These are phyloP conservation scores for Pinus tabuliformis DNA, from an alignment of 75 land plant species.

Conservation along the genomic window DNA sequence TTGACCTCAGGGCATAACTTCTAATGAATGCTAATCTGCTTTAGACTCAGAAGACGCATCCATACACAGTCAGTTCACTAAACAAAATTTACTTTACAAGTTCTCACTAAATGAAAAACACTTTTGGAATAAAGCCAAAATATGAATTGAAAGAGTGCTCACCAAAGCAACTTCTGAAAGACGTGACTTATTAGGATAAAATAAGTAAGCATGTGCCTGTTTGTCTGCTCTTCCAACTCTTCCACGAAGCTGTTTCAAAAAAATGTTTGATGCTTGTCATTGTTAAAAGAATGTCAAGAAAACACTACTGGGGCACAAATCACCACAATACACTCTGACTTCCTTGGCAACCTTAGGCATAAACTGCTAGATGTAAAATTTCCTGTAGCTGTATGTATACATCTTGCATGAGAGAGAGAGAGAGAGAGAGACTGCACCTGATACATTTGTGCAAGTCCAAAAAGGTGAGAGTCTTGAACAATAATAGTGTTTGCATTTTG, in stretches of 20 bases:
- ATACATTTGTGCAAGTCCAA: constrained; percentile 95
- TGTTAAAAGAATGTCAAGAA: background rate
- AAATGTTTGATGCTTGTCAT: background rate
- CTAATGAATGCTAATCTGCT: background rate
- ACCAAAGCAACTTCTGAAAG: constrained; percentile 82
- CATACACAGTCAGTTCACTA: background rate
- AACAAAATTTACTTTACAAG: background rate
- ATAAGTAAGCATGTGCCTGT: constrained; percentile 91
- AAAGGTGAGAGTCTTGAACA: constrained; percentile 86
- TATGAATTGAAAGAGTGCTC: constrained; percentile 12
- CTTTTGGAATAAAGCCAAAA: background rate
- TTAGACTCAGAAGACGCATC: background rate
- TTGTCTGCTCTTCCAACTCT: constrained; percentile 95
- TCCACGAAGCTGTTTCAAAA: constrained; percentile 74
- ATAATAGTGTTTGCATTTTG: constrained; percentile 95
- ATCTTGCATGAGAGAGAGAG: background rate
- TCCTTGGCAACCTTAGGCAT: background rate
- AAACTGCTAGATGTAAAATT: background rate
- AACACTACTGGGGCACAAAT: background rate
- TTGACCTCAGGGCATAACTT: background rate
- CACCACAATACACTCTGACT: background rate
- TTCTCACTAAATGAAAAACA: background rate
- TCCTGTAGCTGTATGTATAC: background rate
- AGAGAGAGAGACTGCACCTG: constrained; percentile 45
- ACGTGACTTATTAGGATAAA: constrained; percentile 73